A percentile compares a stretch with the other conserved stretches of the same genome.
Evolutionary conservation across 2,329 filamentous ascomycete species (phyloP).

Genomic region (Penicillium sclerotiorum): DNA sequence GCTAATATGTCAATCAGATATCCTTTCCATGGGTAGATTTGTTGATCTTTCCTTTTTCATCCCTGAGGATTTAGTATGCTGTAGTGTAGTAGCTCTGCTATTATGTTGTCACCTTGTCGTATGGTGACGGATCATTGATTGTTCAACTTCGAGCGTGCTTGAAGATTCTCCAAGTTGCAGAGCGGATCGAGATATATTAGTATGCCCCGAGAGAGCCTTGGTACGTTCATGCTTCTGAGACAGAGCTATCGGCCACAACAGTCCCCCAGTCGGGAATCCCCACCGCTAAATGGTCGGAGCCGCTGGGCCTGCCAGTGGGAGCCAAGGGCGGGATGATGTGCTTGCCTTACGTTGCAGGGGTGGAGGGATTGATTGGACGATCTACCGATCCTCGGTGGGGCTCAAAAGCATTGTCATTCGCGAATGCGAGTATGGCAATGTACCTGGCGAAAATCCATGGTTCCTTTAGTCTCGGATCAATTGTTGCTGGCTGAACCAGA

Average conservation of each 20-base stretch:
- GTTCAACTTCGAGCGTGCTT: no score
- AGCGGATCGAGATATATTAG: conserved; percentile 1
- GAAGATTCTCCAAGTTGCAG: no score
- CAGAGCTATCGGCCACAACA: no score
- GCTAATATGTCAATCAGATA: neutral
- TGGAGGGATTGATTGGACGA: conserved; percentile 25
- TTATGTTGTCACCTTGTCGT: no score
- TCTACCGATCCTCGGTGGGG: conserved; percentile 4
- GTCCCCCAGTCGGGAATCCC: conserved; percentile 22
- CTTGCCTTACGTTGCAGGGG: conserved; percentile 24
- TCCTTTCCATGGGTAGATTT: neutral
- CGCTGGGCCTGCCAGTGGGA: conserved; percentile 30
- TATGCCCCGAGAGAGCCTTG: no score
- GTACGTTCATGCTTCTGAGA: neutral
- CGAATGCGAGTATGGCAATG: neutral
- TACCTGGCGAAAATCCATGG: conserved; percentile 5
- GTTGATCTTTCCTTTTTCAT: neutral
- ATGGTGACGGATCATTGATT: no score
- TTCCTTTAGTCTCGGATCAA: neutral
- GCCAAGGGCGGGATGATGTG: conserved; percentile 35
- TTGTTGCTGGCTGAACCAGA: neutral
- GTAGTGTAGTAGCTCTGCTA: no score
- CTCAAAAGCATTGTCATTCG: conserved; percentile 1
- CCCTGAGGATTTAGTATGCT: no score
- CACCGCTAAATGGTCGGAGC: conserved; percentile 12